A percentile compares a stretch with the other conserved stretches of the same genome.
These are phyloP conservation scores for Erodium texanum DNA, from an alignment of 441 rosid species.

Conservation along the genomic window DNA sequence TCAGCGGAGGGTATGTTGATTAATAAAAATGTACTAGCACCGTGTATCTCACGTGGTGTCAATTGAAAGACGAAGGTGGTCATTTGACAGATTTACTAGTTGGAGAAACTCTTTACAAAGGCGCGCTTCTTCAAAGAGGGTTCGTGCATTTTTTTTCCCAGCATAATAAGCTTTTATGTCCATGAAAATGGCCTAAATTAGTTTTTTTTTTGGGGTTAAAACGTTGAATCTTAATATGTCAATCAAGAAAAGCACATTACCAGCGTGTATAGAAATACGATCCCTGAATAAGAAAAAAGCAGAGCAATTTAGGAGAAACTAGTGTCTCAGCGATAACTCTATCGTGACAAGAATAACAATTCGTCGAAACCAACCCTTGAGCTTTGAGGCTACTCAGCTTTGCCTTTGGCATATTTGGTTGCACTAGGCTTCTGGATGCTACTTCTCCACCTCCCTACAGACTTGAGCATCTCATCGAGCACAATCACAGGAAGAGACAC, in stretches of 20 bases:
- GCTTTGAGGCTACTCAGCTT: background rate
- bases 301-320: background rate
- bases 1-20: no score
- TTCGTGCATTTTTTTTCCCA: no score
- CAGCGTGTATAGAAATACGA: background rate
- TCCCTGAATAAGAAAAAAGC: no score
- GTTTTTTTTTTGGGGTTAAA: background rate
- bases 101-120: no score
- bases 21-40: no score
- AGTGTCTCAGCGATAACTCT: background rate
- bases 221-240: background rate
- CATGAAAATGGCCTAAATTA: no score
- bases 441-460: constrained; percentile 60
- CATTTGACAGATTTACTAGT: no score
- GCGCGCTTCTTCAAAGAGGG: no score
- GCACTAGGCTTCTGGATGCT: background rate
- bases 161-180: no score
- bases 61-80: no score
- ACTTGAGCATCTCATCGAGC: constrained; percentile 72
- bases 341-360: background rate
- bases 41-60: no score
- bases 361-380: background rate
- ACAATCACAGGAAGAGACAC: constrained; percentile 72
- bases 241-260: background rate
- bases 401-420: background rate